Evolutionary conservation across 2,329 filamentous ascomycete species (phyloP), one percentile per base, ranked within the genome.

Genomic region (Phyllosticta paracitricarpa): DNA sequence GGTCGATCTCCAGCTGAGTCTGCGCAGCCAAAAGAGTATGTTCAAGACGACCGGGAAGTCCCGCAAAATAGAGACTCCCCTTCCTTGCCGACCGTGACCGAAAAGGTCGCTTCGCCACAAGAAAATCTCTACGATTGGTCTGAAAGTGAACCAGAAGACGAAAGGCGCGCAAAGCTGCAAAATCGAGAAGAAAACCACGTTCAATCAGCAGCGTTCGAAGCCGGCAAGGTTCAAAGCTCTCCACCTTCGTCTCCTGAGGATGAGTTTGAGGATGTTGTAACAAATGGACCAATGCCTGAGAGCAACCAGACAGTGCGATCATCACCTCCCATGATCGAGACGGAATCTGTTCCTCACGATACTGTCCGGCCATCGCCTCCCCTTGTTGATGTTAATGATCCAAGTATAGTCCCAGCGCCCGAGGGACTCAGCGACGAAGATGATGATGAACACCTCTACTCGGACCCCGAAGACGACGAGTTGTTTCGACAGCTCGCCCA

Each of bases 401-500:
- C 2, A 62, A 59, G n/a, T 68, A 69, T 12, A 64, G 70, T 3
- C 68, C 73, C 5, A 63, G 69, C 25, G 67, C 72, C 8, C 28
- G 65, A 65, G 25, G 64, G 62, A 54, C 24, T 52, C 40, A 24
- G 61, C n/a, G 57, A 65, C n/a, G 17, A 55, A 14, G 48, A n/a
- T 7, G 65, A 73, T 26, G 69, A 71, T 5, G 72, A 70, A 10
- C 72, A 73, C 48, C 67, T 73, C 59, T 79, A 79, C 67, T 94
- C 89, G 35, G 93, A 97, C 65, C 89, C 91, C 0, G 94, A 96
- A 73, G 93, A 97, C 64, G 92, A 92, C 70, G 91, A 96, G 67
- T 81, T 99, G 6, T 82, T 97, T 61, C 84, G 84, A 6, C 91
- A 93, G 66, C 85, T 99, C 67, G 92, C 91, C 0, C 84, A 88